phyloP scores from a whole-genome alignment of 75 land plant species.

The Isoetes taiwanensis region DNA sequence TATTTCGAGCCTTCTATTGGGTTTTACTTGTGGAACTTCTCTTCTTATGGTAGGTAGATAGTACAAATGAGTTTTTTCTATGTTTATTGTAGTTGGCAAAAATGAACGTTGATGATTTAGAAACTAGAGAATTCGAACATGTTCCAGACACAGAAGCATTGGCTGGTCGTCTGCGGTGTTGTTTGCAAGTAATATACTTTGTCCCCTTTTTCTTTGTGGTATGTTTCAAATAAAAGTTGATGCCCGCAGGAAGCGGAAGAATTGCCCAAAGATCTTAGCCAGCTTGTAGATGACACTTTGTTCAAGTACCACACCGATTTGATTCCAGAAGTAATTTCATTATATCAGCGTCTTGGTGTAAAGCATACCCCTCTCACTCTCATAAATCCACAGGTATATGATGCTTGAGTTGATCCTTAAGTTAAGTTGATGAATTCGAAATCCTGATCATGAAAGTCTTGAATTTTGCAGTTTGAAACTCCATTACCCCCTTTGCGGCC shows the following conservation, averaged over 20 bases:
- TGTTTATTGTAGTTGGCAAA: conserved; percentile 13
- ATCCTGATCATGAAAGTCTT: neutral
- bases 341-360: conserved; percentile 24
- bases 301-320: conserved; percentile 30
- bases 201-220: neutral
- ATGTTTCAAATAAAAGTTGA: neutral
- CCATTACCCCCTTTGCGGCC: conserved; percentile 27
- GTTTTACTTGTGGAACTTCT: too few relatives aligned
- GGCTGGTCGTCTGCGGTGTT: conserved; percentile 20
- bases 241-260: conserved; percentile 30
- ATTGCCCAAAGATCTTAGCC: conserved; percentile 22
- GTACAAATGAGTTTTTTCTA: too few relatives aligned
- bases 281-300: conserved; percentile 23
- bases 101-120: conserved; percentile 18
- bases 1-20: too few relatives aligned
- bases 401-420: neutral
- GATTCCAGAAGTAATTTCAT: conserved; percentile 20
- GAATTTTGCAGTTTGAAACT: conserved; percentile 23
- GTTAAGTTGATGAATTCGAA: neutral
- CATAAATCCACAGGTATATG: conserved; percentile 19
- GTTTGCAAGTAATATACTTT: conserved; percentile 15
- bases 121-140: conserved; percentile 13
- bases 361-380: conserved; percentile 23
- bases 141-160: conserved; percentile 21
- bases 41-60: too few relatives aligned